Evolutionary conservation across 192 early-diverging fungal genomes (phyloP).

Genomic region (Geosiphon pyriformis): DNA sequence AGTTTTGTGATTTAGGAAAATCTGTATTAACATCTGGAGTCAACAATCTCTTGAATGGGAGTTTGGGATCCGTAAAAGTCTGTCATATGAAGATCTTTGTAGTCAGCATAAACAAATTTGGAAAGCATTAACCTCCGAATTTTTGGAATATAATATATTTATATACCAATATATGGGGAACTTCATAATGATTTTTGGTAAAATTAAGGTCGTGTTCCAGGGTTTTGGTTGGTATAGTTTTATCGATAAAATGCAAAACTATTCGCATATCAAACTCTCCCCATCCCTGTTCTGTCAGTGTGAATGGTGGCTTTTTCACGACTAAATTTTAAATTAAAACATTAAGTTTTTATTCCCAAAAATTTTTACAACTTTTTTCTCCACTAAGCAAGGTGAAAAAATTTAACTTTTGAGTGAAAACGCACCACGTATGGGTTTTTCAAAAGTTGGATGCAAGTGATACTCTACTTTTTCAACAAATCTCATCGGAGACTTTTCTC

Average conservation of each 20-base stretch:
- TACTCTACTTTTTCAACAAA: constrained; percentile 46
- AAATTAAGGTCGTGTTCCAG: constrained; percentile 53
- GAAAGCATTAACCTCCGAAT: too few species aligned
- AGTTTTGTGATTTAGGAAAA: not conserved
- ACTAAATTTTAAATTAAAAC: constrained; percentile 33
- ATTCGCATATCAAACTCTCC: constrained; percentile 58
- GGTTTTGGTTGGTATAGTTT: constrained; percentile 30
- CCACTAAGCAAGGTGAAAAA: too few species aligned
- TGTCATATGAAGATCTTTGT: too few species aligned
- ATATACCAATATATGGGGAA: constrained; percentile 38
- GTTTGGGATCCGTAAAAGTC: not conserved
- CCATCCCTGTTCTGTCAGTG: constrained; percentile 52
- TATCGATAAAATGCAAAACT: constrained; percentile 43
- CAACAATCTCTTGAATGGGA: not conserved
- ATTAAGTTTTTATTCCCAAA: too few species aligned
- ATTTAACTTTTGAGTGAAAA: too few species aligned
- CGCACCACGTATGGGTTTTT: constrained; percentile 37
- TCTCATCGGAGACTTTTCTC: constrained; percentile 29
- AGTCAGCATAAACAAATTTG: too few species aligned
- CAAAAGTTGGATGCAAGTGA: constrained; percentile 45
- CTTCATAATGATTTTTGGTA: constrained; percentile 38
- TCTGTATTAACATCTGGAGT: not conserved
- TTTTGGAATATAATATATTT: not conserved
- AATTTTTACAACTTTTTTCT: too few species aligned
- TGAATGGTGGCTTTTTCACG: constrained; percentile 42